Conservation (phyloP, 257 asterid genomes). For the Ligustrum vulgare region DNA sequence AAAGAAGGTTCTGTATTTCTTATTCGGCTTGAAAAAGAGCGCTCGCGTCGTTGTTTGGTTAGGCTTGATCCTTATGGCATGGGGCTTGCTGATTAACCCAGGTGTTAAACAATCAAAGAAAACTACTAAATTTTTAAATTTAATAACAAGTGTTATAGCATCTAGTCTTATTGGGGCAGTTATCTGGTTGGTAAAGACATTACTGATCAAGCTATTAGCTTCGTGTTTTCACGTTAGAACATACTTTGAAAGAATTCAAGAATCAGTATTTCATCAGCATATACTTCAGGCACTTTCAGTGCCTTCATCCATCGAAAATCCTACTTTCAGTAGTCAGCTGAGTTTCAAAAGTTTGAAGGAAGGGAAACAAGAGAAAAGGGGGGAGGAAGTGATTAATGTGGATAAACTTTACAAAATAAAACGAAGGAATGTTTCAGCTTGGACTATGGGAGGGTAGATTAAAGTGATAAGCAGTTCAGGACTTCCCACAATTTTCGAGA, state of each 20-base stretch:
- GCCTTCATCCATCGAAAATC: constrained; percentile 23
- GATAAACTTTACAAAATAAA: constrained; percentile 31
- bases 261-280: no score
- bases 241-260: no score
- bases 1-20: constrained; percentile 67
- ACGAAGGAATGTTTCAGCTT: constrained; percentile 66
- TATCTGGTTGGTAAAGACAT: constrained; percentile 68
- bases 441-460: constrained; percentile 77
- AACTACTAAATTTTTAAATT: constrained; percentile 35
- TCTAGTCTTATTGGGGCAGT: constrained; percentile 67
- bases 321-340: constrained; percentile 35
- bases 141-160: constrained; percentile 55
- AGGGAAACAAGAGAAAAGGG: constrained; percentile 36
- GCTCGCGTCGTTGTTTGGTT: constrained; percentile 50
- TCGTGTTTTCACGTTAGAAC: constrained; percentile 17
- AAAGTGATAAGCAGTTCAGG: constrained; percentile 55
- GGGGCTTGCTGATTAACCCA: constrained; percentile 50
- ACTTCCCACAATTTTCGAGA: constrained; percentile 48
- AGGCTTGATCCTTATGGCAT: constrained; percentile 56
- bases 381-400: constrained; percentile 47
- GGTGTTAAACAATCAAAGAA: constrained; percentile 36
- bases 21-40: constrained; percentile 33
- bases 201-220: constrained; percentile 59
- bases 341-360: constrained; percentile 38
- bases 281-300: constrained; percentile 47